Evolutionary conservation across 1,139 yeast genomes (phyloP).

Genomic region (Yamadazyma sp.): DNA sequence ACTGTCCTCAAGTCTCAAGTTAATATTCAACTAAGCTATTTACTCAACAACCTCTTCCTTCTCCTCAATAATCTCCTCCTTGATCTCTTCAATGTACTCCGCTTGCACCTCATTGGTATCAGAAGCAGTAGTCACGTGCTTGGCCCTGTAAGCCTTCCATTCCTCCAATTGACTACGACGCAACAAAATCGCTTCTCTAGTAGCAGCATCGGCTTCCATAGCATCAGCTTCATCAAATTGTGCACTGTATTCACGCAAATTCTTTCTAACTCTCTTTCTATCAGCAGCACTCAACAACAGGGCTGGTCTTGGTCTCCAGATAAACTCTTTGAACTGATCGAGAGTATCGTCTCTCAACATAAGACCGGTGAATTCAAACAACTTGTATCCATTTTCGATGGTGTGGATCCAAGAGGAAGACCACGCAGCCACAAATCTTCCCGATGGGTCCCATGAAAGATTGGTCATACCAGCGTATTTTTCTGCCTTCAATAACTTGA

Average conservation of each 20-base stretch:
- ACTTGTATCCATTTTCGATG: conserved; percentile 86
- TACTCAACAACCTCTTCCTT: conserved; percentile 75
- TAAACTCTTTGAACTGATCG: conserved; percentile 83
- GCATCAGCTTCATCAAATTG: conserved; percentile 95
- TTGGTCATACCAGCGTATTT: conserved; percentile 80
- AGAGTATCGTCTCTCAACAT: conserved; percentile 71
- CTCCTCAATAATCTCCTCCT: conserved; percentile 72
- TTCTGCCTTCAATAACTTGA: conserved; percentile 63
- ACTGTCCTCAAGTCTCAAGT: too few relatives aligned
- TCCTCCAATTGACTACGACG: conserved; percentile 82
- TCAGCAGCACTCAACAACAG: conserved; percentile 74
- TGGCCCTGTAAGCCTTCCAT: conserved; percentile 80
- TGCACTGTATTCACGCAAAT: conserved; percentile 84
- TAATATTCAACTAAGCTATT: too few relatives aligned
- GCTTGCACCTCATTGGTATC: conserved; percentile 54
- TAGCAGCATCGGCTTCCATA: conserved; percentile 93
- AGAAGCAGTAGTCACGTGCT: conserved; percentile 49
- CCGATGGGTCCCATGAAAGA: conserved; percentile 93
- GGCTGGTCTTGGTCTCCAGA: conserved; percentile 98
- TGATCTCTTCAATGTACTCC: conserved; percentile 67
- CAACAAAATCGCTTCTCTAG: conserved; percentile 82
- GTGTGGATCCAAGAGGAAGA: conserved; percentile 84
- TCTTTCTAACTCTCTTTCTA: conserved; percentile 86
- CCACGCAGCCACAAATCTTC: conserved; percentile 86
- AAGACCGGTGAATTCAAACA: conserved; percentile 83